Percentiles rank a stretch among this genome's conserved stretches.
phyloP scores from a whole-genome alignment of 257 asterid genomes.

The Dorcoceras hygrometricum region DNA sequence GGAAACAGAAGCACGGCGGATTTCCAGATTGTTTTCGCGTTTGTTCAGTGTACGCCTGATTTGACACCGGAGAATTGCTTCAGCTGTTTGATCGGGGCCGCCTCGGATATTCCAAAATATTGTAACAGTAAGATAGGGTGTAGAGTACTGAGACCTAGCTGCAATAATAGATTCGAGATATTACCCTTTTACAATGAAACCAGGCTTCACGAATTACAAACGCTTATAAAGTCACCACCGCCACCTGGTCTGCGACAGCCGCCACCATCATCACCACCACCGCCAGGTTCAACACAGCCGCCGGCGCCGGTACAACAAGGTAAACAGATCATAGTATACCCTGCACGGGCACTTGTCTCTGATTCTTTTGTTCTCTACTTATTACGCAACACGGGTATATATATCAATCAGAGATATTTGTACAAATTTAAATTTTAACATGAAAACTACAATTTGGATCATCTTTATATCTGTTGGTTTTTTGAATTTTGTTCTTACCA shows the following conservation, averaged over 20 bases:
- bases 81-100: neutral
- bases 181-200: slow-evolving; percentile 9
- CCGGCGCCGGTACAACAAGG: too few relatives aligned
- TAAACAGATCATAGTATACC: too few relatives aligned
- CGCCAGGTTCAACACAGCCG: too few relatives aligned
- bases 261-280: too few relatives aligned
- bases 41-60: slow-evolving; percentile 7
- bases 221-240: neutral
- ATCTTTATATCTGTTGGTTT: too few relatives aligned
- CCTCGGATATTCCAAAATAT: neutral
- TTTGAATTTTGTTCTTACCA: too few relatives aligned
- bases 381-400: too few relatives aligned
- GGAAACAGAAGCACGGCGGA: neutral
- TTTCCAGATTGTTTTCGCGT: neutral
- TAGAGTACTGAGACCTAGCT: slow-evolving; percentile 1
- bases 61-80: slow-evolving; percentile 3
- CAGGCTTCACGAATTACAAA: slow-evolving; percentile 1
- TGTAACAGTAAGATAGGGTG: neutral
- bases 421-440: too few relatives aligned
- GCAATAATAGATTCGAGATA: slow-evolving; percentile 14
- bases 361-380: too few relatives aligned
- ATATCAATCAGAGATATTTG: too few relatives aligned
- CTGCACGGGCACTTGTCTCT: too few relatives aligned
- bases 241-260: neutral
- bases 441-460: too few relatives aligned